phyloP scores from a whole-genome alignment of 2,329 filamentous ascomycete species.

The Thelonectria rubi region DNA sequence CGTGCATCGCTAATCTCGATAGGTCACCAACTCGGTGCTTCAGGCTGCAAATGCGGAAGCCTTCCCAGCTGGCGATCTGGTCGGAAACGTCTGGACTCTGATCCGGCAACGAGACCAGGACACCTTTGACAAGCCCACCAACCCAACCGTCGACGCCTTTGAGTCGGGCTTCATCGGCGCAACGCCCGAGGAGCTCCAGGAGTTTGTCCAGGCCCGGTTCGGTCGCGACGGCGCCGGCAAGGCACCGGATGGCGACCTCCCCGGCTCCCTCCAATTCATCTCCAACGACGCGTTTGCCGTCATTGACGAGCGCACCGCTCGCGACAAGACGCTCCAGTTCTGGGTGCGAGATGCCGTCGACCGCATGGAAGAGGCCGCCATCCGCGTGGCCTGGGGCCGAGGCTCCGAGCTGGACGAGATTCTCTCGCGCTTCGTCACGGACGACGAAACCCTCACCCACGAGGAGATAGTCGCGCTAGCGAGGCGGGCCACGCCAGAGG shows the following conservation, averaged over 20 bases:
- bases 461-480: constrained; percentile 3
- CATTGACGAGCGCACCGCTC: constrained; percentile 6
- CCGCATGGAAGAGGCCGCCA: constrained; percentile 10
- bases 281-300: background rate
- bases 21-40: constrained; percentile 6
- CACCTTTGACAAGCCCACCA: constrained; percentile 4
- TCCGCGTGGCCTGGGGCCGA: constrained; percentile 5
- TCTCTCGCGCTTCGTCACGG: background rate
- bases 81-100: constrained; percentile 5
- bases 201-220: constrained; percentile 1
- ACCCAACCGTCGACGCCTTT: constrained; percentile 1
- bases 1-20: background rate
- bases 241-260: background rate
- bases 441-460: background rate
- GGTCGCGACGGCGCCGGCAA: constrained; percentile 4
- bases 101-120: constrained; percentile 6
- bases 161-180: constrained; percentile 5
- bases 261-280: background rate
- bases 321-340: constrained; percentile 3
- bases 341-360: background rate
- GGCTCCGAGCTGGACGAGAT: background rate
- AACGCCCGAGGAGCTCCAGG: constrained; percentile 7
- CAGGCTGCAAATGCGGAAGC: background rate
- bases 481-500: background rate
- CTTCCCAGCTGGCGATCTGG: background rate